phyloP scores from a whole-genome alignment of 345 rosid species.

The Mangifera indica region DNA sequence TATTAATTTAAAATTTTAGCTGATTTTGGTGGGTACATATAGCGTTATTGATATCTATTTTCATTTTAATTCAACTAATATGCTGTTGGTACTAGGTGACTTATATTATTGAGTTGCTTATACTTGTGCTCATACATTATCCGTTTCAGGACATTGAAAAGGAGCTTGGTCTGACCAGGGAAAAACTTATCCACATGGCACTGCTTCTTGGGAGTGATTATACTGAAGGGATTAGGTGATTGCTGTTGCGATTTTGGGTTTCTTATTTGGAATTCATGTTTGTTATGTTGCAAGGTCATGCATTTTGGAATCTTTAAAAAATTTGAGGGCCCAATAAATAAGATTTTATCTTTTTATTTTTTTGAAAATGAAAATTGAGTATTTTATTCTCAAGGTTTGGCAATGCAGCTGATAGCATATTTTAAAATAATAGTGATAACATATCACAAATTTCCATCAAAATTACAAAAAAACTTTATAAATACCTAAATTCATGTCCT shows the following conservation, averaged over 20 bases:
- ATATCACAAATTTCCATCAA: too few species aligned
- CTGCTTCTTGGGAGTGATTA: conserved; percentile 98
- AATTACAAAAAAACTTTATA: too few species aligned
- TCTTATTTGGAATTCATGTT: conserved; percentile 4
- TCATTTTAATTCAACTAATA: background rate
- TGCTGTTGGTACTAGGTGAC: background rate
- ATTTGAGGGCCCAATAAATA: background rate
- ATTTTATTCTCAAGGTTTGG: too few species aligned
- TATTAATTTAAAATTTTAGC: background rate
- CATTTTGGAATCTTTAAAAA: background rate
- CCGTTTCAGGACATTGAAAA: conserved; percentile 77
- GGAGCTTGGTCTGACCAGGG: conserved; percentile 84
- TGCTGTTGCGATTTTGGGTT: background rate
- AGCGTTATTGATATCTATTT: background rate
- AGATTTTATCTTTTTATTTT: too few species aligned
- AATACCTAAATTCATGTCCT: too few species aligned
- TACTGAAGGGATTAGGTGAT: conserved; percentile 95
- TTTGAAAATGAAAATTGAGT: background rate
- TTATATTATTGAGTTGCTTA: background rate
- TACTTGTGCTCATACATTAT: background rate
- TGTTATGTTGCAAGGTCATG: background rate
- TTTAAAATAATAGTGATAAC: too few species aligned
- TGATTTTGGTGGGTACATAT: background rate
- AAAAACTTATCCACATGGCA: conserved; percentile 82
- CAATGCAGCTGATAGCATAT: too few species aligned